Conservation (phyloP, 2,329 filamentous ascomycete species). For the Ambrosiella beaveri region DNA sequence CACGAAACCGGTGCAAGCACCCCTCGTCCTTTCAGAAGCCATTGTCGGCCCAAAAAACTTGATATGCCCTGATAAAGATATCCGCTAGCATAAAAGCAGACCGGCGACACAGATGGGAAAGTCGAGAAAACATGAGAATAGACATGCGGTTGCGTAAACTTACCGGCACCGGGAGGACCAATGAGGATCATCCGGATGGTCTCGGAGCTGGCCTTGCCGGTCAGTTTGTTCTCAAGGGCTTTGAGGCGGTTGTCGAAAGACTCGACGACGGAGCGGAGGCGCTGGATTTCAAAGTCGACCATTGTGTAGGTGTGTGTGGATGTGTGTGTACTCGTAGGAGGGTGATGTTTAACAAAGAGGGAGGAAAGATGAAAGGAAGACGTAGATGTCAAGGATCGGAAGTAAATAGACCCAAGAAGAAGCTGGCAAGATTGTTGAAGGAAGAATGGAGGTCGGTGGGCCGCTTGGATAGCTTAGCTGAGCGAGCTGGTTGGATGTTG, state of each 20-base stretch:
- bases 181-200: constrained; percentile 93
- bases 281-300: constrained; percentile 73
- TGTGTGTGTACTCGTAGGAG: constrained; percentile 14
- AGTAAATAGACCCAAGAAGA: too few species aligned
- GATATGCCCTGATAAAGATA: not conserved
- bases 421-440: too few species aligned
- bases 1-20: not conserved
- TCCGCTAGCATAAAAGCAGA: not conserved
- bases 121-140: too few species aligned
- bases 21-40: not conserved
- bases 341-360: not conserved
- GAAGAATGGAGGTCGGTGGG: too few species aligned
- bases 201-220: constrained; percentile 37
- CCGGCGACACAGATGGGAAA: too few species aligned
- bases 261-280: constrained; percentile 68
- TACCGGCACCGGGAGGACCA: constrained; percentile 93
- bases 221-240: constrained; percentile 61
- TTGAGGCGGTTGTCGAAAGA: constrained; percentile 74
- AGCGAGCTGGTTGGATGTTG: too few species aligned
- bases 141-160: constrained; percentile 18
- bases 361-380: not conserved
- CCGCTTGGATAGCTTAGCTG: too few species aligned
- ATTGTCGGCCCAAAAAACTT: not conserved
- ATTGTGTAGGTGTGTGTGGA: constrained; percentile 36
- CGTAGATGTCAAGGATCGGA: too few species aligned